A percentile compares a stretch with the other conserved stretches of the same genome.
These are phyloP conservation scores for Fraxinus angustifolia DNA, from an alignment of 305 asterid species.

Conservation along the genomic window DNA sequence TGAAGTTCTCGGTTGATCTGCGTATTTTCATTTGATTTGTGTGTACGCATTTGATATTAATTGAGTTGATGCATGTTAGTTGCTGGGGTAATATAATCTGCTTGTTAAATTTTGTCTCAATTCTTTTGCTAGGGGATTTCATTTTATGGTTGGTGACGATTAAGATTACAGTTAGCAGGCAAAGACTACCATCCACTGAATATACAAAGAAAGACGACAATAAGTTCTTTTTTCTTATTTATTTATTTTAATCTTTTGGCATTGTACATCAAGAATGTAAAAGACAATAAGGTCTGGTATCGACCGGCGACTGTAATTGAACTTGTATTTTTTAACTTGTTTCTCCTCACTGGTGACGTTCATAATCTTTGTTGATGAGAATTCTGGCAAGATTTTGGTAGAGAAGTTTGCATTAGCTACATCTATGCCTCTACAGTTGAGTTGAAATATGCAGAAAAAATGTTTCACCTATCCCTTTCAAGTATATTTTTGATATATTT, in stretches of 20 bases:
- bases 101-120: background rate
- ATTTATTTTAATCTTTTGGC: background rate
- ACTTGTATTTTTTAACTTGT: background rate
- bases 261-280: background rate
- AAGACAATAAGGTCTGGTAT: background rate
- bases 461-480: background rate
- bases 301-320: background rate
- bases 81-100: background rate
- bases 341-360: background rate
- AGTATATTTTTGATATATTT: background rate
- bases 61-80: background rate
- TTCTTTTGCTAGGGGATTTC: conserved; percentile 44
- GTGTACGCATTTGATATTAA: background rate
- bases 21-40: background rate
- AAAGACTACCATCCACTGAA: conserved; percentile 13
- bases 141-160: conserved; percentile 44
- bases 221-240: background rate
- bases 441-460: background rate
- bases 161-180: conserved; percentile 20
- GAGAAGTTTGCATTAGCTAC: background rate
- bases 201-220: background rate
- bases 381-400: background rate
- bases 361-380: background rate
- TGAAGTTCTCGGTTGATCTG: background rate
- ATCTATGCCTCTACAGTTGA: background rate